A percentile compares a stretch with the other conserved stretches of the same genome.
These are phyloP conservation scores for Sugiyamaella boreocaroliniensis DNA, from an alignment of 805 yeast genomes.

Conservation along the genomic window DNA sequence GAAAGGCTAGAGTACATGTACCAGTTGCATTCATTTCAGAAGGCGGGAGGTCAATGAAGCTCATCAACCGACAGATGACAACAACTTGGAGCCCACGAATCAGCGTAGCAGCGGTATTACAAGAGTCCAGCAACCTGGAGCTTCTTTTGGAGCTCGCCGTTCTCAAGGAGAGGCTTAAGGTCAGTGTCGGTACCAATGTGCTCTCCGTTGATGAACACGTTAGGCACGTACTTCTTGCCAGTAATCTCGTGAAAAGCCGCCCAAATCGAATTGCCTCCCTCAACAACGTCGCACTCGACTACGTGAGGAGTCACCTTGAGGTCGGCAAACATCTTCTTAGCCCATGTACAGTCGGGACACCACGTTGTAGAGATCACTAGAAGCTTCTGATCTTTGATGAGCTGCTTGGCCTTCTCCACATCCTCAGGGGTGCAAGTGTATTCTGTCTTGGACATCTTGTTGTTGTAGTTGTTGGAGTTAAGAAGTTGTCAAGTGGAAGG, in stretches of 20 bases:
- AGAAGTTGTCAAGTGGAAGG: too few relatives aligned
- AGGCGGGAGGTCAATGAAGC: too few relatives aligned
- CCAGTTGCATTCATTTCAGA: too few relatives aligned
- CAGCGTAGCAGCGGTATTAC: slow-evolving; percentile 19
- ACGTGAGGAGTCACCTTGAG: slow-evolving; percentile 46
- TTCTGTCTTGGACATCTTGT: neutral
- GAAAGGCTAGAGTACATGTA: too few relatives aligned
- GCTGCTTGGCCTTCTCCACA: slow-evolving; percentile 37
- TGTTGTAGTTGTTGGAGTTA: neutral
- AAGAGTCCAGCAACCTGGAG: slow-evolving; percentile 13
- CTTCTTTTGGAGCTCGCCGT: slow-evolving; percentile 17
- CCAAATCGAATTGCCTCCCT: slow-evolving; percentile 48
- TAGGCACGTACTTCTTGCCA: slow-evolving; percentile 64
- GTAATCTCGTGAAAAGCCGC: slow-evolving; percentile 49
- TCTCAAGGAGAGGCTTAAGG: slow-evolving; percentile 17
- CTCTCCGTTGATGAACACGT: slow-evolving; percentile 54
- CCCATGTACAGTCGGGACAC: slow-evolving; percentile 75
- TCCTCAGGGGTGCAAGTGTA: slow-evolving; percentile 1
- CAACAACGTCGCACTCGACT: slow-evolving; percentile 54
- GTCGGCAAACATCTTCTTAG: slow-evolving; percentile 48
- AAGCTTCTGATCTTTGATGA: slow-evolving; percentile 41
- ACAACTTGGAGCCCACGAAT: too few relatives aligned
- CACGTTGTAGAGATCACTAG: slow-evolving; percentile 63
- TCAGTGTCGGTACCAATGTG: slow-evolving; percentile 49
- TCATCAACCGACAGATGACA: too few relatives aligned